Percentiles rank a stretch among this genome's conserved stretches.
Conservation (phyloP, 176 grass and related monocot species). For the Phyllostachys edulis region DNA sequence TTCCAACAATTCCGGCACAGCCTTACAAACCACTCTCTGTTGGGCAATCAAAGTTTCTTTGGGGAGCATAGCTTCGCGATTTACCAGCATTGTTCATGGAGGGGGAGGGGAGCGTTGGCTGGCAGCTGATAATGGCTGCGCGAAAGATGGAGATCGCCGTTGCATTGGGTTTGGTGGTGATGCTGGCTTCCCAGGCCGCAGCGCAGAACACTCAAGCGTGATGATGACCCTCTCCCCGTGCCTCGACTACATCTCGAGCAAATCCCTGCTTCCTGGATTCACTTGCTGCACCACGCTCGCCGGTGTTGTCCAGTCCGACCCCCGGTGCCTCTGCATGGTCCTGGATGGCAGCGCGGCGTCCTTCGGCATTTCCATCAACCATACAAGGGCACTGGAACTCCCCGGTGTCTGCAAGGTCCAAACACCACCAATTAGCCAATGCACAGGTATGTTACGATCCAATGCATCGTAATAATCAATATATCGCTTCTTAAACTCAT, state of each 20-base stretch:
- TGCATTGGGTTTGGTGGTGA: not conserved
- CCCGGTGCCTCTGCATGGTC: conserved; percentile 74
- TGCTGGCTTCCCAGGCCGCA: not conserved
- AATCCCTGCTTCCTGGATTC: conserved; percentile 35
- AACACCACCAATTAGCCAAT: conserved; percentile 56
- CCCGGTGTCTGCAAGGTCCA: conserved; percentile 66
- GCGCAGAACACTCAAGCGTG: conserved; percentile 54
- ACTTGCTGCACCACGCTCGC: conserved; percentile 76
- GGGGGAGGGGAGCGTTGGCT: not conserved
- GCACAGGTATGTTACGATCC: conserved; percentile 44
- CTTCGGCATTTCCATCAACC: conserved; percentile 69
- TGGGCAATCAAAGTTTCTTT: not conserved
- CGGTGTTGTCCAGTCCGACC: conserved; percentile 55
- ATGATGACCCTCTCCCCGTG: conserved; percentile 83
- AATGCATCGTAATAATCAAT: not conserved
- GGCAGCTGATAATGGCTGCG: conserved; percentile 17
- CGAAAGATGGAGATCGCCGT: not conserved
- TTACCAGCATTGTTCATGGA: not conserved
- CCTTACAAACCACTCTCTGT: not conserved
- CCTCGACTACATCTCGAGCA: conserved; percentile 69
- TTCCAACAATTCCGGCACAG: conserved; percentile 10
- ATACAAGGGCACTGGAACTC: conserved; percentile 58
- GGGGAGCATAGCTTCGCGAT: not conserved
- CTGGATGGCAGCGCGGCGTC: conserved; percentile 48
- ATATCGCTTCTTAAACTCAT: not conserved